These are phyloP conservation scores for Ganoderma resinaceum DNA, from an alignment of 1,284 basidiomycete genomes.

Conservation along the genomic window DNA sequence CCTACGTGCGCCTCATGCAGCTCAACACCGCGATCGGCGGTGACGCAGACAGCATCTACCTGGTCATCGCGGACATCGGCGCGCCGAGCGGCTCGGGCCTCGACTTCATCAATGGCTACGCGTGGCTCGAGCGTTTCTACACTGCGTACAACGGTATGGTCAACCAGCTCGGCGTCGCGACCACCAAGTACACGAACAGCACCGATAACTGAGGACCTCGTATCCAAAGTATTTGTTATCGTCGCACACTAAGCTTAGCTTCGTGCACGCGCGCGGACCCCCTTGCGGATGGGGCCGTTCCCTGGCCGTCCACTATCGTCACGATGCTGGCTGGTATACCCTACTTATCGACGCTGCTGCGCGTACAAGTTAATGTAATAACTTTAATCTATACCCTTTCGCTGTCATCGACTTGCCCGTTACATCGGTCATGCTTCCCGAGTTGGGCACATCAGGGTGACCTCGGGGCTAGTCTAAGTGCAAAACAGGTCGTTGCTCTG, in stretches of 20 bases:
- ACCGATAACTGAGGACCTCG: not conserved
- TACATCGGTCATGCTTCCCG: too few species aligned
- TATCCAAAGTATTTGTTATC: too few species aligned
- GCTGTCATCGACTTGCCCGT: too few species aligned
- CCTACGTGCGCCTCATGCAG: not conserved
- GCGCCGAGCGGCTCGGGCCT: slow-evolving; percentile 38
- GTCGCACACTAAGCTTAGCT: not conserved
- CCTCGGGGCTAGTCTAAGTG: too few species aligned
- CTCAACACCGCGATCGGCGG: slow-evolving; percentile 56
- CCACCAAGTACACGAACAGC: slow-evolving; percentile 1
- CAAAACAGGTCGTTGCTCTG: too few species aligned
- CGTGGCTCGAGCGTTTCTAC: slow-evolving; percentile 15
- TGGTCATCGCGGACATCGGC: slow-evolving; percentile 51
- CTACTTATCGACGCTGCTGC: not conserved
- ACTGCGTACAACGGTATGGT: not conserved
- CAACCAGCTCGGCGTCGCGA: not conserved
- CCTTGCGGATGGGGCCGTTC: too few species aligned
- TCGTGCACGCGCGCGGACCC: not conserved
- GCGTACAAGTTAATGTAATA: not conserved
- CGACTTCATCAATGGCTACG: slow-evolving; percentile 32
- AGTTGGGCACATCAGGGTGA: too few species aligned
- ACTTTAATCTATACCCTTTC: not conserved
- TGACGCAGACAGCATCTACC: slow-evolving; percentile 48
- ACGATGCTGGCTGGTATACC: not conserved
- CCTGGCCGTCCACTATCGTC: not conserved